Evolutionary conservation across 2,329 filamentous ascomycete genomes (phyloP), one percentile per base, ranked within the genome.

Genomic region (Ceratocystis diversiconidia): DNA sequence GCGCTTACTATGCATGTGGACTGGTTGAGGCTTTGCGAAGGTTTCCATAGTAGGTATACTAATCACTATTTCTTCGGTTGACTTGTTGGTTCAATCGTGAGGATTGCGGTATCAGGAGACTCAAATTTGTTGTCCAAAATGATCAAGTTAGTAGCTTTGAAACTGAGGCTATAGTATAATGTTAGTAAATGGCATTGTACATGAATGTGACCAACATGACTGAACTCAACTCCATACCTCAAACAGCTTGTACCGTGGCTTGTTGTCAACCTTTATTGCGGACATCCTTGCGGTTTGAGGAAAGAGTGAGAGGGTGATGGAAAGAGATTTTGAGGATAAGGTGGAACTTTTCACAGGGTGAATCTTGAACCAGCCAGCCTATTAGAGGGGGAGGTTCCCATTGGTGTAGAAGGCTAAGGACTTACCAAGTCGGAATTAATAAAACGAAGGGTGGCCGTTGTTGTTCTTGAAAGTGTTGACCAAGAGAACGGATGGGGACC

Each of bases 1-100:
- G 36, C 25, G 86, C 90, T 79, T 79, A 95, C 91, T 88, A 77
- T 92, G 88, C 79, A 92, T 83, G 75, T 87, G 87, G 75, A 87
- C 81, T 76, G 85, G 80, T 75, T 88, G 85, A 67, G 84, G 77
- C 77, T 95, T 95, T 80, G 90, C 92, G 77, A 86, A 86, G 75
- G 76, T 71, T 60, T 75, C 75, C 76, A 77, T 77, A 17, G 75
- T 43, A n/a, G 46, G 71, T 43, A 43, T 41, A 46, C 22, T 77
- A 78, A 74, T 79, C 79, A 72, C 79, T 79, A 77, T 78, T 79
- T 69, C 75, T 78, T 75, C 77, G 77, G 69, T 76, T 78, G 55
- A 79, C 78, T 72, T 76, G 80, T 74, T 83, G 80, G 80, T 75
- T 83, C 81, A 77, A 82, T 81, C 69, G 77, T 76, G 65, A 84